phyloP scores from a whole-genome alignment of 441 rosid genomes.

The Aquilaria agallochum region DNA sequence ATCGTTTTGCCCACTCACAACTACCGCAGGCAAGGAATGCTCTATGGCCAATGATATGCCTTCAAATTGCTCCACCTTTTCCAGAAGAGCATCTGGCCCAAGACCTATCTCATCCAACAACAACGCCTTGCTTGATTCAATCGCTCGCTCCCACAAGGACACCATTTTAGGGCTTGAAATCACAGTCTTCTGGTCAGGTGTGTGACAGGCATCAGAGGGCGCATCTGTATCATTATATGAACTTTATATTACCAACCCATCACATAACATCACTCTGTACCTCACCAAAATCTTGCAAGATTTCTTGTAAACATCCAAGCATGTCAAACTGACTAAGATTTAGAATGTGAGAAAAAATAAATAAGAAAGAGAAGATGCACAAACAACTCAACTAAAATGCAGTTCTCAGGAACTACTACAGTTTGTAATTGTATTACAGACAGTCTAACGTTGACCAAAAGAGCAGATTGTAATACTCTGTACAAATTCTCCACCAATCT shows the following conservation, averaged over 20 bases:
- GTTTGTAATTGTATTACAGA: no score
- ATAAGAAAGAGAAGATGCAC: no score
- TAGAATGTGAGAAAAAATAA: no score
- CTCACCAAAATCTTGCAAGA: no score
- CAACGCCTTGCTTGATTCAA: constrained; percentile 64
- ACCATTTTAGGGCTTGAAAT: constrained; percentile 77
- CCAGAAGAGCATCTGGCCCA: constrained; percentile 59
- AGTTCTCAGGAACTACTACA: no score
- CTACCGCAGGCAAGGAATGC: constrained; percentile 64
- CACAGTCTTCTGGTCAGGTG: constrained; percentile 20
- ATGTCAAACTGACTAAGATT: no score
- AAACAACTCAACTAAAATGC: no score
- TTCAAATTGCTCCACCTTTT: constrained; percentile 74
- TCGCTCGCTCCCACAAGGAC: constrained; percentile 67
- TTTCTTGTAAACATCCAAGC: no score
- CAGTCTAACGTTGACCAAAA: no score
- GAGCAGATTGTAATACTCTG: no score
- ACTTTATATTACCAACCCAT: background rate
- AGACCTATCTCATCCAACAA: constrained; percentile 51
- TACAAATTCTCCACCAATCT: no score
- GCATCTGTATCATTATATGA: constrained; percentile 24
- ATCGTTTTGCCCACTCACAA: constrained; percentile 29
- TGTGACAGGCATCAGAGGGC: constrained; percentile 13
- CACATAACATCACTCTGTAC: no score
- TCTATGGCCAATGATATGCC: constrained; percentile 60